A percentile compares a stretch with the other conserved stretches of the same genome.
These are phyloP conservation scores for Rusavskia elegans DNA, from an alignment of 495 filamentous ascomycete genomes.

Conservation along the genomic window DNA sequence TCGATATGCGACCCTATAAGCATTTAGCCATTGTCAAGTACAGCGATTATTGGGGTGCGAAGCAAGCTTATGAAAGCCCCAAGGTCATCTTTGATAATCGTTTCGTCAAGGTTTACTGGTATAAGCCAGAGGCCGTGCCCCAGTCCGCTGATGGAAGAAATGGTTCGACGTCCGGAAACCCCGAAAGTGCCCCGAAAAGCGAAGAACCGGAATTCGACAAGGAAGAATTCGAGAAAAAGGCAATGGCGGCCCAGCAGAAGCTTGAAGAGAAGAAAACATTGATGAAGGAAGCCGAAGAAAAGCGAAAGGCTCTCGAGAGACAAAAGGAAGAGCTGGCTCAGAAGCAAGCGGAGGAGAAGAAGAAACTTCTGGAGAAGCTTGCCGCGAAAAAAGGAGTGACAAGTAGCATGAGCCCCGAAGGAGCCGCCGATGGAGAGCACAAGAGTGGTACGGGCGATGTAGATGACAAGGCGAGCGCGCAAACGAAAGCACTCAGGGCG, in stretches of 20 bases:
- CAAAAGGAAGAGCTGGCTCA: conserved; percentile 60
- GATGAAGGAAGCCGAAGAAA: conserved; percentile 56
- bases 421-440: conserved; percentile 4
- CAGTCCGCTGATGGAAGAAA: conserved; percentile 16
- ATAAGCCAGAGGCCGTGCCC: conserved; percentile 40
- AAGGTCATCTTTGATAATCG: conserved; percentile 94
- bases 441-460: conserved; percentile 12
- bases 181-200: conserved; percentile 9
- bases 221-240: conserved; percentile 60
- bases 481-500: conserved; percentile 54
- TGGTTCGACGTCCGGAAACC: neutral
- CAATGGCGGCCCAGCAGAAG: conserved; percentile 62
- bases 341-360: conserved; percentile 61
- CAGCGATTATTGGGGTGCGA: conserved; percentile 53
- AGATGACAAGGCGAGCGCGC: conserved; percentile 32
- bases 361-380: conserved; percentile 47
- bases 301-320: conserved; percentile 56
- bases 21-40: conserved; percentile 71
- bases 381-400: conserved; percentile 30
- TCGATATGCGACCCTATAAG: conserved; percentile 64
- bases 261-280: conserved; percentile 65
- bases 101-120: conserved; percentile 97
- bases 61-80: conserved; percentile 73
- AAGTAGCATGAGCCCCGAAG: neutral
- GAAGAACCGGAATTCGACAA: conserved; percentile 49